Evolutionary conservation across 148 eudicot genomes (phyloP), one percentile per base, ranked within the genome.

Genomic region (Amaranthus hypochondriacus): DNA sequence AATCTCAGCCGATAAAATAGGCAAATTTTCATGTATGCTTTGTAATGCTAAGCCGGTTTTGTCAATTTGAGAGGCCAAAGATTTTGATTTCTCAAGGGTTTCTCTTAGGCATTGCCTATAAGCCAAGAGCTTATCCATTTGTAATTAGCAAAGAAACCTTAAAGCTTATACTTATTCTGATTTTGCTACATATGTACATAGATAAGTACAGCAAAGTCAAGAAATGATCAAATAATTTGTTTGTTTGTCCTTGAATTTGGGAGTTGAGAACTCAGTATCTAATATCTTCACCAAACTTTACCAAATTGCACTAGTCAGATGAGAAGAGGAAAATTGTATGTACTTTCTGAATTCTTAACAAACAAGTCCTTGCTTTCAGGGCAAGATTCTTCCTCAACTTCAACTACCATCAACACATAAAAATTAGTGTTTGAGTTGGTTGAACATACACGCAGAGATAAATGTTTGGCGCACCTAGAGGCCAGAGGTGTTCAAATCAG

Each of bases 21-120:
- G 83, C 62, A 92, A 52, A 51, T 70, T 78, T 57, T 72, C 63
- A 28, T 73, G 78, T 1, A 74, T 69, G 42, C 70, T 60, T 52
- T 80, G 80, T 58, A 89, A 47, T 52, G 75, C 81, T 28, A 76
- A 62, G 57, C 82, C 68, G 5, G 66, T 79, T 78, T 83, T 54
- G 4, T 83, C 69, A 0, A 92, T 67, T 9, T 77, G 86, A 50
- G 60, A 59, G 64, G 81, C 49, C 46, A 92, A 6, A 14, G 85
- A 77, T 66, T 78, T 84, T n/a, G 95, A 86, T 78, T 80, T 75
- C 71, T 85, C 82, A 3, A 89, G 81, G 79, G 83, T 80, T 66
- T 68, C 81, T 56, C 62, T 80, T 6, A 92, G 82, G 65, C 87
- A 57, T 42, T 84, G 77, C 70, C 89, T 76, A 46, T 90, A 87